These are phyloP conservation scores for Apostasia shenzhenica DNA, from an alignment of 106 monocot genomes.

Conservation along the genomic window DNA sequence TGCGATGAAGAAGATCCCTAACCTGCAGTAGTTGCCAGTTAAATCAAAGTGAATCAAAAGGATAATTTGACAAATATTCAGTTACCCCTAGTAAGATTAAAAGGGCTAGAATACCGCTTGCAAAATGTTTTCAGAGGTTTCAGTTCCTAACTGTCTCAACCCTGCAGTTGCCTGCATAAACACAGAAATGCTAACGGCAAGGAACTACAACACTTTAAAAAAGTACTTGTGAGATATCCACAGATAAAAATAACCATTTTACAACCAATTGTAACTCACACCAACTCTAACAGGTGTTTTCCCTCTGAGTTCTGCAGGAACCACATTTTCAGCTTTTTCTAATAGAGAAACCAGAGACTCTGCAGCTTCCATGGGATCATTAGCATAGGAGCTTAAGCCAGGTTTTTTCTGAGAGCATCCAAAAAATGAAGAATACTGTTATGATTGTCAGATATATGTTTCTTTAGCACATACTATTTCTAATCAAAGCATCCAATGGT, in stretches of 20 bases:
- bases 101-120: slow-evolving; percentile 47
- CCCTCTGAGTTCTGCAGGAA: slow-evolving; percentile 47
- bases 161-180: slow-evolving; percentile 81
- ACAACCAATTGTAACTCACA: slow-evolving; percentile 30
- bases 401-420: slow-evolving; percentile 59
- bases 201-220: too few relatives aligned
- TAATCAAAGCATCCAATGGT: too few relatives aligned
- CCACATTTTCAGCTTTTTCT: slow-evolving; percentile 57
- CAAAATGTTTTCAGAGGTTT: slow-evolving; percentile 71
- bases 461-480: not conserved
- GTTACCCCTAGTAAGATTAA: not conserved
- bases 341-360: slow-evolving; percentile 63
- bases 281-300: slow-evolving; percentile 93
- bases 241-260: not conserved
- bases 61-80: not conserved
- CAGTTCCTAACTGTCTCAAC: slow-evolving; percentile 69
- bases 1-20: slow-evolving; percentile 55
- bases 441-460: not conserved
- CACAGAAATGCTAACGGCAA: not conserved
- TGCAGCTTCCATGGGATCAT: slow-evolving; percentile 74
- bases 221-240: too few relatives aligned
- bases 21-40: slow-evolving; percentile 44
- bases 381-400: slow-evolving; percentile 73
- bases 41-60: slow-evolving; percentile 6
- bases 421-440: not conserved